Evolutionary conservation across 148 eudicot genomes (phyloP).

Genomic region (Arctostaphylos glauca): DNA sequence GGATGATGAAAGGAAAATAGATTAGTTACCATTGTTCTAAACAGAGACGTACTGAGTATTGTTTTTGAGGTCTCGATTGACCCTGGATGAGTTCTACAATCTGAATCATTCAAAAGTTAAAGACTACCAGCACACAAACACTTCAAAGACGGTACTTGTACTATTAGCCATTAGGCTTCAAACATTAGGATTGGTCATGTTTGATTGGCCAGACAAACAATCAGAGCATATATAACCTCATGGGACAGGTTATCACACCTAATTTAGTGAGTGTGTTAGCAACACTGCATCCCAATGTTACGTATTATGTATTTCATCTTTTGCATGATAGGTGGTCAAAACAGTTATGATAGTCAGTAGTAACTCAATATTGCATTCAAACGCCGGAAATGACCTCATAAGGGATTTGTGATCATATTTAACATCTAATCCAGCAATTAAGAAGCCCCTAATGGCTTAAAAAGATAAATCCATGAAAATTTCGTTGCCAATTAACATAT

Average conservation of each 20-base stretch:
- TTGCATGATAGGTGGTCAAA: no score
- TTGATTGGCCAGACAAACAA: no score
- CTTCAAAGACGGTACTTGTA: no score
- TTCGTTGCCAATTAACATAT: not conserved
- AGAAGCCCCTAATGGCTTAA: not conserved
- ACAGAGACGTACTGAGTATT: not conserved
- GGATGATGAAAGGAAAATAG: not conserved
- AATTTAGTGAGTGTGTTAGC: no score
- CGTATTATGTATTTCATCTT: no score
- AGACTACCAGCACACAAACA: no score
- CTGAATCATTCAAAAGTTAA: not conserved
- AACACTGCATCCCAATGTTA: no score
- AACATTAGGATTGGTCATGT: no score
- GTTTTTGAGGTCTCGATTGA: not conserved
- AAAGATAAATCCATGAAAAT: not conserved
- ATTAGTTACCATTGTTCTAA: not conserved
- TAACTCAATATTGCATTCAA: no score
- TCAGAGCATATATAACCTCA: not conserved
- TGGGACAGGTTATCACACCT: not conserved
- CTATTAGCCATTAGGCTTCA: no score
- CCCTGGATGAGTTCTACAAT: not conserved
- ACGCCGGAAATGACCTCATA: no score
- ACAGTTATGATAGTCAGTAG: no score
- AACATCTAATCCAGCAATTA: not conserved
- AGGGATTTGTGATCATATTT: not conserved